Base-by-base conservation (phyloP, 495 filamentous ascomycete species). In the Pyrenula massariospora region DNA sequence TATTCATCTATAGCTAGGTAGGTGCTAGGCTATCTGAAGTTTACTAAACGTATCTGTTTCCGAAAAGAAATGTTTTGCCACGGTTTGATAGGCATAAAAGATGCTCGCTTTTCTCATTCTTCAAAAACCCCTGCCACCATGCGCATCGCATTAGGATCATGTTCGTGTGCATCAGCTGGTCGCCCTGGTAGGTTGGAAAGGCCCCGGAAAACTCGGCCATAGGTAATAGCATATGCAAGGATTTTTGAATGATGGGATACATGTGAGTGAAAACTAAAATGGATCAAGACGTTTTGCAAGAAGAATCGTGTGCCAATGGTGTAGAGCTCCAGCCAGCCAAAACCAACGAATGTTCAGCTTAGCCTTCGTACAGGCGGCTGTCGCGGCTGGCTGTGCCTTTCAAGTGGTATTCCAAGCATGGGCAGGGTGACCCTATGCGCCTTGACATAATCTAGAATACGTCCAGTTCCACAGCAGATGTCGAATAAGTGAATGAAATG, bases 401-500 rank as follows among this genome's bases (percentile, higher is more conserved):
- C 20, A 10, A 52, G 20, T 20, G 19, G 50, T 52, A 52, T 52
- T 52, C 50, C 50, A 52, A 52, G 50, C 50, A 52, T 52, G 19
- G 22, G 50, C 19, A 10, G 50, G 22, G n/a, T 20, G 22, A 21
- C 50, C 50, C 50, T 52, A 52, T 52, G 50, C 50, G 50, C 22
- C n/a, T 52, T 52, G 50, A 52, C 50, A 52, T 21, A 21, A 20
- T 19, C 8, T 52, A 52, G 50, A 52, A 52, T 52, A 52, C 50
- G 19, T 52, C 22, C 19, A 52, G n/a, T 5, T 52, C 50, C 22
- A 24, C 50, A 52, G 22, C 8, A 52, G 10, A 24, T 20, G 22
- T 21, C n/a, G 19, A 52, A 24, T 52, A 52, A 52, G 19, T 8
- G n/a, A 52, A 52, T 21, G 19, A 52, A 52, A 52, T 52, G n/a